These are phyloP conservation scores for Lentinula raphanica DNA, from an alignment of 768 basidiomycete species.

Conservation along the genomic window DNA sequence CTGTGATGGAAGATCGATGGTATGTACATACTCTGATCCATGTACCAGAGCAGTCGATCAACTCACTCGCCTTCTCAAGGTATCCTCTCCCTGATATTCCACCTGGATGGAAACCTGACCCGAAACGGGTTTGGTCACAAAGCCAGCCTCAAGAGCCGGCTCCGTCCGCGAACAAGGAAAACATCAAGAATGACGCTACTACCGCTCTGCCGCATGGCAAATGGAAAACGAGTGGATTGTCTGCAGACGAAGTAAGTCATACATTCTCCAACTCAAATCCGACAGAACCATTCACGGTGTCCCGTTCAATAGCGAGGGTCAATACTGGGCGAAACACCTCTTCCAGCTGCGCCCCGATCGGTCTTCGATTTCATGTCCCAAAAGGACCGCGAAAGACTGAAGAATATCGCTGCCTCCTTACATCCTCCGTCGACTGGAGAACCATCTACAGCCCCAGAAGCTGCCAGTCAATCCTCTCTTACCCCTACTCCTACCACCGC, in stretches of 20 bases:
- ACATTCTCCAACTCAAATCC: not conserved
- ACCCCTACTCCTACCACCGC: conserved; percentile 20
- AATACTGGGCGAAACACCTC: conserved; percentile 75
- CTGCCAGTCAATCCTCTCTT: conserved; percentile 17
- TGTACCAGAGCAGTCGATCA: not conserved
- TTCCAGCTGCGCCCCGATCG: conserved; percentile 67
- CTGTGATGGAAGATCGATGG: conserved; percentile 69
- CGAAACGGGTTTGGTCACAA: conserved; percentile 64
- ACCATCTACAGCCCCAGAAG: conserved; percentile 19
- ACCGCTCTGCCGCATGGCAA: conserved; percentile 31
- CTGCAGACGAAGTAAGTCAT: conserved; percentile 66
- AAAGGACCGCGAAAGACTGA: conserved; percentile 84
- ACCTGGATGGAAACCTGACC: conserved; percentile 80
- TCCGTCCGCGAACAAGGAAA: conserved; percentile 33
- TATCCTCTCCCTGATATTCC: conserved; percentile 83
- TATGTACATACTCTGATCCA: conserved; percentile 24
- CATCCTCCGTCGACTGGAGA: conserved; percentile 17
- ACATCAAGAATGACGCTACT: conserved; percentile 17
- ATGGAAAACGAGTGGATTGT: conserved; percentile 52
- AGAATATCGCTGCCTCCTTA: conserved; percentile 42
- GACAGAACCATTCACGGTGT: not conserved
- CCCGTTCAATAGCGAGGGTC: conserved; percentile 59
- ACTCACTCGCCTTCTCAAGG: conserved; percentile 36
- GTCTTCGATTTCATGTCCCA: conserved; percentile 93
- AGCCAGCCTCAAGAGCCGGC: conserved; percentile 20